A percentile compares a stretch with the other conserved stretches of the same genome.
phyloP scores from a whole-genome alignment of 345 rosid species.

The Psidium friedrichsthalianum region DNA sequence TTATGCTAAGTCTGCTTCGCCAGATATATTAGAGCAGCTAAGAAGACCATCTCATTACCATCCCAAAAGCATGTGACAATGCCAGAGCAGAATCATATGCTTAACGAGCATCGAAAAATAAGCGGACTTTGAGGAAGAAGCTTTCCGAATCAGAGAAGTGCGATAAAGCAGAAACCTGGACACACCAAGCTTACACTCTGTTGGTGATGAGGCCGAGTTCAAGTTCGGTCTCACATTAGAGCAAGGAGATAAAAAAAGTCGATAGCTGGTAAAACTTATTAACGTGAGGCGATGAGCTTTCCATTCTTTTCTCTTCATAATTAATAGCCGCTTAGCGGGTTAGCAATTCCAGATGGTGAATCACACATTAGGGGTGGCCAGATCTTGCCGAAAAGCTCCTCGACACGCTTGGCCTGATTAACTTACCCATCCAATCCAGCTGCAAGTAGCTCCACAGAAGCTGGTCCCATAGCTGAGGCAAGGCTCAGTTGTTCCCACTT shows the following conservation, averaged over 20 bases:
- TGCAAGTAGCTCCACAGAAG: conserved; percentile 74
- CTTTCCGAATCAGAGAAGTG: background rate
- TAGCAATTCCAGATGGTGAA: background rate
- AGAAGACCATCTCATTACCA: background rate
- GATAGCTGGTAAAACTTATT: background rate
- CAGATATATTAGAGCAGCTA: background rate
- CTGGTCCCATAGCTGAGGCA: conserved; percentile 85
- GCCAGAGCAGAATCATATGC: background rate
- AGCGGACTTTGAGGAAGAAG: background rate
- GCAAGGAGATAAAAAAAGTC: background rate
- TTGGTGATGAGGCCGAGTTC: background rate
- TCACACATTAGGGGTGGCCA: conserved; percentile 98
- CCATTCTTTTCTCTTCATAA: conserved; percentile 9
- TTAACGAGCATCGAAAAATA: background rate
- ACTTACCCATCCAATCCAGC: conserved; percentile 72
- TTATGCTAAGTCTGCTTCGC: background rate
- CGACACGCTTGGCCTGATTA: conserved; percentile 62
- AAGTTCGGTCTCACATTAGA: background rate
- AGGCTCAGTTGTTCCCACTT: conserved; percentile 85
- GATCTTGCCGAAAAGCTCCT: conserved; percentile 75
- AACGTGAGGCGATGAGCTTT: background rate
- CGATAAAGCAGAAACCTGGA: background rate
- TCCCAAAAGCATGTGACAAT: background rate
- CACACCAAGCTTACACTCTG: background rate
- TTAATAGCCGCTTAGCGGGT: background rate